Evolutionary conservation across 352 stramenopile species (phyloP).

Genomic region (Pythium scleroteichum): DNA sequence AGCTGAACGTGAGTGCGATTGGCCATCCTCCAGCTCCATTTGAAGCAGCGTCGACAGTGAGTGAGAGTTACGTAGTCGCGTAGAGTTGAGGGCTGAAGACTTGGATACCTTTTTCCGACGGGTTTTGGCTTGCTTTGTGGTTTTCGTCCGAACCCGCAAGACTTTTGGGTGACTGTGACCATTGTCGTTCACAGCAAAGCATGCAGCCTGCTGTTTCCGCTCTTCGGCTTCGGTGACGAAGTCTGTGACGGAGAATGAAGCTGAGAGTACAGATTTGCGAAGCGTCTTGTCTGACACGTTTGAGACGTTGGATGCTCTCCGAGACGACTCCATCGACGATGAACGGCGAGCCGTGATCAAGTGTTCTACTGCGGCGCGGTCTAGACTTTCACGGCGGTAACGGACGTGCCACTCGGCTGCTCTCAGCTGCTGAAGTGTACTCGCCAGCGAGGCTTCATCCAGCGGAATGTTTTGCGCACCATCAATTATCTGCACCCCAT

Average conservation of each 20-base stretch:
- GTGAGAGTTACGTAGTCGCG: conserved; percentile 12
- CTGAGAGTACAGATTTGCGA: background rate
- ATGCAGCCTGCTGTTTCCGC: conserved; percentile 29
- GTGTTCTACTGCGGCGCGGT: conserved; percentile 23
- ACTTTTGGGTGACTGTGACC: background rate
- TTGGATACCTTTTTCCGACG: background rate
- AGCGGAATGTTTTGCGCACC: background rate
- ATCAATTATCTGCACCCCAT: background rate
- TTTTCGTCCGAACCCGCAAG: background rate
- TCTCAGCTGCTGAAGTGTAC: conserved; percentile 42
- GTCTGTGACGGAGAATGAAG: conserved; percentile 19
- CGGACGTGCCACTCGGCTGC: conserved; percentile 50
- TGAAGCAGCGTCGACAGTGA: conserved; percentile 28
- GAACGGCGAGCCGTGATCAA: conserved; percentile 15
- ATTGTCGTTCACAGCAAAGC: background rate
- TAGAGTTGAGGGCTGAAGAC: conserved; percentile 9
- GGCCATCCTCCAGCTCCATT: conserved; percentile 15
- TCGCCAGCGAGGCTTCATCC: conserved; percentile 23
- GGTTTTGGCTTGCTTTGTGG: conserved; percentile 7
- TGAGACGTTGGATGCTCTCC: conserved; percentile 4
- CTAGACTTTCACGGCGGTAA: conserved; percentile 39
- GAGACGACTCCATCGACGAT: background rate
- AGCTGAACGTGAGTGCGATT: conserved; percentile 25
- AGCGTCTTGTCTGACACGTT: conserved; percentile 1
- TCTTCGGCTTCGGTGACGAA: conserved; percentile 40